Percentiles rank a stretch among this genome's conserved stretches.
phyloP scores from a whole-genome alignment of 140 eudicot species.

The Cichorium intybus region DNA sequence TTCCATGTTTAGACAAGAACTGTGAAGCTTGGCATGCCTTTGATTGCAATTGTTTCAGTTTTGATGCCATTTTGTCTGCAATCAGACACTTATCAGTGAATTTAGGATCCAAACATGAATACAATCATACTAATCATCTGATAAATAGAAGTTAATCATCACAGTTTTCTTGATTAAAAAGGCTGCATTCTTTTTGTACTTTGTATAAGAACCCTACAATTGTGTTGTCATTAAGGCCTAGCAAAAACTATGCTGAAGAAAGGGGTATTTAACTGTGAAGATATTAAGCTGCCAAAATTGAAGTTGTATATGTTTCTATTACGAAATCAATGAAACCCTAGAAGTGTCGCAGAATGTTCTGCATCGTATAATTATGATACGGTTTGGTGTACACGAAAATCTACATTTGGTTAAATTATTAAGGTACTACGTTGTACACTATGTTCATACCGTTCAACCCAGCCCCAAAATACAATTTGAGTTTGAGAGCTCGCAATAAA shows the following conservation, averaged over 20 bases:
- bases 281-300: neutral
- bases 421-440: neutral
- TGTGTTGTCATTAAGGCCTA: too few species aligned
- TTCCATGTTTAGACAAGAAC: conserved; percentile 61
- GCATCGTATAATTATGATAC: neutral
- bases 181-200: too few species aligned
- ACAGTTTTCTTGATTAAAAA: too few species aligned
- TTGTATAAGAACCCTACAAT: too few species aligned
- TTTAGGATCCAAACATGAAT: conserved; percentile 1
- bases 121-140: neutral
- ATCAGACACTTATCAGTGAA: conserved; percentile 1
- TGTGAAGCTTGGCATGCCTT: conserved; percentile 70
- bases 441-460: conserved; percentile 7
- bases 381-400: neutral
- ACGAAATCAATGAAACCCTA: neutral
- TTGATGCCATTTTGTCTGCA: conserved; percentile 61
- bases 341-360: neutral
- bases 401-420: neutral
- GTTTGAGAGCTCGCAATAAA: neutral
- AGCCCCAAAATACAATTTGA: neutral
- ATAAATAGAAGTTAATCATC: too few species aligned
- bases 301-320: neutral
- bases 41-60: conserved; percentile 57
- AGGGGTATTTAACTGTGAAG: too few species aligned
- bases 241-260: neutral